Evolutionary conservation across 2,329 filamentous ascomycete genomes (phyloP).

Genomic region (Simplicillium aogashimaense): DNA sequence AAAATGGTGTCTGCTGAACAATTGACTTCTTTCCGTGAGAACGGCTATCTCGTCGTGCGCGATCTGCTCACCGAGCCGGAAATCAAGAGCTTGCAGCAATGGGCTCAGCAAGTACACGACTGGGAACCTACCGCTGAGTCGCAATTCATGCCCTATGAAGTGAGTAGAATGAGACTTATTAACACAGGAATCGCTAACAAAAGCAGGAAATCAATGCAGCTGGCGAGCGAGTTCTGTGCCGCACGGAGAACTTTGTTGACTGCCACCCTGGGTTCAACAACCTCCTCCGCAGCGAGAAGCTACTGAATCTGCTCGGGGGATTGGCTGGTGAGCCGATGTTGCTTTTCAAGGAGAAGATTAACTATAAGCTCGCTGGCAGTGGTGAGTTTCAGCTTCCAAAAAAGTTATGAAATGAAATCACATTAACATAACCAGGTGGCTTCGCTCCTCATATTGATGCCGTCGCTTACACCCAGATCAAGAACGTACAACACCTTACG

Average conservation of each 20-base stretch:
- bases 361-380: conserved; percentile 12
- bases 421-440: conserved; percentile 4
- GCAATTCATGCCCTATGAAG: conserved; percentile 8
- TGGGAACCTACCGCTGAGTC: conserved; percentile 8
- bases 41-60: conserved; percentile 10
- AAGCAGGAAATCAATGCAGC: conserved; percentile 8
- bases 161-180: not conserved
- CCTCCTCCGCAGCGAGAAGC: conserved; percentile 8
- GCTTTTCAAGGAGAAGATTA: conserved; percentile 13
- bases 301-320: conserved; percentile 6
- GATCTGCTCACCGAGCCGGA: conserved; percentile 8
- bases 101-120: conserved; percentile 11
- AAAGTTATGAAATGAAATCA: no score
- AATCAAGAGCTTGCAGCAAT: conserved; percentile 5
- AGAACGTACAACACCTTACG: conserved; percentile 11
- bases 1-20: no score
- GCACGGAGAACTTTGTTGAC: conserved; percentile 11
- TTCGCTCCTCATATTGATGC: conserved; percentile 13
- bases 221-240: conserved; percentile 10
- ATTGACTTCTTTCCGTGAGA: conserved; percentile 7
- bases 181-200: no score
- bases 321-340: conserved; percentile 10
- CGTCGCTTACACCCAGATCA: conserved; percentile 11
- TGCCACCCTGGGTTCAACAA: conserved; percentile 8
- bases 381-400: conserved; percentile 2